phyloP scores from a whole-genome alignment of 2,329 filamentous ascomycete species.

The Diaporthe eres region DNA sequence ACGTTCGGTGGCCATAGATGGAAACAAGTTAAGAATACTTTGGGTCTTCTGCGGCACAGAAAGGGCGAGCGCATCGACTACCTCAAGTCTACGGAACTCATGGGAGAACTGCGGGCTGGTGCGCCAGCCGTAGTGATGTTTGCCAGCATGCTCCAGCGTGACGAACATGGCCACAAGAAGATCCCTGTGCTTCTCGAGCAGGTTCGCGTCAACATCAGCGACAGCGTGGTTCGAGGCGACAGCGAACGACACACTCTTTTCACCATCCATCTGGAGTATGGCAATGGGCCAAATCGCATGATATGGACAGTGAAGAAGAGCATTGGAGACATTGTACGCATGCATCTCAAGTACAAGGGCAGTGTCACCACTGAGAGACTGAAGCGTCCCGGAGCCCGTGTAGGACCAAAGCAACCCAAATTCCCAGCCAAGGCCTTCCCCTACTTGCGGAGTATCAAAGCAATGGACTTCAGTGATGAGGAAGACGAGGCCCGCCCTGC shows the following conservation, averaged over 20 bases:
- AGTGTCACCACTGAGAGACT: conserved; percentile 83
- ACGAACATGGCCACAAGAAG: conserved; percentile 94
- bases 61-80: conserved; percentile 93
- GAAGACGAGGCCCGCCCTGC: conserved; percentile 67
- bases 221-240: conserved; percentile 77
- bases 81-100: conserved; percentile 94
- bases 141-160: conserved; percentile 97
- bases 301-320: conserved; percentile 93
- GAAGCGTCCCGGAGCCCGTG: conserved; percentile 74
- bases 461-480: conserved; percentile 83
- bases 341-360: conserved; percentile 94
- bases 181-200: conserved; percentile 97
- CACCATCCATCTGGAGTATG: conserved; percentile 94
- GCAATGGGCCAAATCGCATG: conserved; percentile 95
- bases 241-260: conserved; percentile 85
- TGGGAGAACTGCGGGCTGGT: conserved; percentile 93
- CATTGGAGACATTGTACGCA: conserved; percentile 89
- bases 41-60: conserved; percentile 83
- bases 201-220: conserved; percentile 87
- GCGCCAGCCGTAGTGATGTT: conserved; percentile 94
- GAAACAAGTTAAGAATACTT: conserved; percentile 91
- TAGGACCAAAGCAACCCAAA: conserved; percentile 84
- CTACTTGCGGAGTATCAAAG: conserved; percentile 85
- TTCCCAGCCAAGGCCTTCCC: conserved; percentile 93
- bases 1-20: conserved; percentile 87